phyloP scores from a whole-genome alignment of 2,329 filamentous ascomycete species.

The Penicillium corylophilum region DNA sequence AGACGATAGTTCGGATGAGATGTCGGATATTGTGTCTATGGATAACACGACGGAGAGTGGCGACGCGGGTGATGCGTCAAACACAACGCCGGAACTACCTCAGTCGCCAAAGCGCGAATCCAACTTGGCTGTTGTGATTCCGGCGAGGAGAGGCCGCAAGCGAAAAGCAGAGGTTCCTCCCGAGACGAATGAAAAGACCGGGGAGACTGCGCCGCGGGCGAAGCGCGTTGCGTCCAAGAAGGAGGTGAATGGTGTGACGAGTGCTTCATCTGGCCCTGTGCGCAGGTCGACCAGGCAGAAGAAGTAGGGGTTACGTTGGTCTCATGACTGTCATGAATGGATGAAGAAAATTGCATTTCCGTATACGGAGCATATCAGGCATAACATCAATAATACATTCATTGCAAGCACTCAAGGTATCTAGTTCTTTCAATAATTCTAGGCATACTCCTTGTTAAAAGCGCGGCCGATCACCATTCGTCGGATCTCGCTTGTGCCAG shows the following conservation, averaged over 20 bases:
- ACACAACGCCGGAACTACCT: conserved; percentile 20
- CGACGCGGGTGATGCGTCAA: conserved; percentile 21
- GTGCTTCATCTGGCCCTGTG: conserved; percentile 18
- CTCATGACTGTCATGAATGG: conserved; percentile 12
- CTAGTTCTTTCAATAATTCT: conserved; percentile 2
- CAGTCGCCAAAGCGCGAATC: conserved; percentile 15
- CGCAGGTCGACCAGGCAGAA: conserved; percentile 32
- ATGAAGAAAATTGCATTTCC: conserved; percentile 10
- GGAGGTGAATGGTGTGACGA: conserved; percentile 6
- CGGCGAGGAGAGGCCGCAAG: conserved; percentile 17
- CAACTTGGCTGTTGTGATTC: background rate
- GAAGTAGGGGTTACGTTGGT: conserved; percentile 18
- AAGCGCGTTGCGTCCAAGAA: conserved; percentile 28
- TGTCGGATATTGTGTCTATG: conserved; percentile 19
- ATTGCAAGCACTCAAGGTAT: background rate
- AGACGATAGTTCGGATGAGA: conserved; percentile 15
- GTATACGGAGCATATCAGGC: background rate
- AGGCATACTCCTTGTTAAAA: conserved; percentile 80
- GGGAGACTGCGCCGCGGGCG: conserved; percentile 13
- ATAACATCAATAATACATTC: conserved; percentile 1
- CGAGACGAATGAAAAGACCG: conserved; percentile 7
- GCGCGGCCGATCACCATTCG: conserved; percentile 91
- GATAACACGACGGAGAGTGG: conserved; percentile 11
- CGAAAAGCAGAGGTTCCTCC: conserved; percentile 17
- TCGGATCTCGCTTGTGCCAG: conserved; percentile 90